phyloP scores from a whole-genome alignment of 176 grass and related monocot genomes.

The Puccinellia tenuiflora region DNA sequence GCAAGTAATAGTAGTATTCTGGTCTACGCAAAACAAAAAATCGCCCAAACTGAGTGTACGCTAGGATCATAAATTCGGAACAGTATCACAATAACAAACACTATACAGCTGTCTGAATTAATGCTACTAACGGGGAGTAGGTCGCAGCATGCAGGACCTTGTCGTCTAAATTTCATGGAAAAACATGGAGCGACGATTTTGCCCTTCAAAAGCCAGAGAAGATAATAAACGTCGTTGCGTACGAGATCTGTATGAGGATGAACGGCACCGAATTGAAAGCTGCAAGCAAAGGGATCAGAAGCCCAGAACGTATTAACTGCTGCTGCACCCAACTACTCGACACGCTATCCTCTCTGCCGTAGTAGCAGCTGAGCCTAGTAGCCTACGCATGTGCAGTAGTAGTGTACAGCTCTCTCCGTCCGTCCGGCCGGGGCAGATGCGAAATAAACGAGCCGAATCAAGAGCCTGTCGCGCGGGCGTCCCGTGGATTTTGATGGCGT shows the following conservation, averaged over 20 bases:
- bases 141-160: neutral
- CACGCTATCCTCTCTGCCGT: neutral
- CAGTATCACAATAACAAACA: conserved; percentile 10
- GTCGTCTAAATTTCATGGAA: neutral
- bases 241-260: neutral
- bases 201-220: neutral
- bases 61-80: conserved; percentile 29
- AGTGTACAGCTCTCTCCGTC: neutral
- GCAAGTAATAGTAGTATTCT: neutral
- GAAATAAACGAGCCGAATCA: conserved; percentile 16
- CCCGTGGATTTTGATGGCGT: neutral
- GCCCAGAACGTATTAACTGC: conserved; percentile 21
- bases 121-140: conserved; percentile 22
- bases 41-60: neutral
- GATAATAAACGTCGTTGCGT: neutral
- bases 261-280: conserved; percentile 9
- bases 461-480: neutral
- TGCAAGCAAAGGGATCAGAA: neutral
- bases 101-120: conserved; percentile 37
- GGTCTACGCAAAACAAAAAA: neutral
- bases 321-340: neutral
- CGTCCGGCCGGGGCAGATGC: neutral
- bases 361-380: neutral
- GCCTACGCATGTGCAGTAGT: neutral
- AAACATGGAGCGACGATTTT: neutral